Evolutionary conservation across 257 asterid species (phyloP).

Genomic region (Nicotiana obtusifolia): DNA sequence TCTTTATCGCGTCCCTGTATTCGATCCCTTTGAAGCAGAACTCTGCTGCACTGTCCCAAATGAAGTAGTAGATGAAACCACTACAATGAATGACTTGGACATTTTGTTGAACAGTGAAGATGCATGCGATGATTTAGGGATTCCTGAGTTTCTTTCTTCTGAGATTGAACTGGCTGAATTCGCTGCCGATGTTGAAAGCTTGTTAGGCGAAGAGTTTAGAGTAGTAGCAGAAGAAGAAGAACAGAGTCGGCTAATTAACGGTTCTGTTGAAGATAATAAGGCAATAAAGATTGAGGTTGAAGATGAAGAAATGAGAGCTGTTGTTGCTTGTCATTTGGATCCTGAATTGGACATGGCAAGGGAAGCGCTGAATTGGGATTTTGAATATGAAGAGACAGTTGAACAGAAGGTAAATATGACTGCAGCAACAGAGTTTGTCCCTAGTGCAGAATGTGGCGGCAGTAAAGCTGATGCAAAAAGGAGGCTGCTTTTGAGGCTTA

Average conservation of each 20-base stretch:
- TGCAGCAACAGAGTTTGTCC: not conserved
- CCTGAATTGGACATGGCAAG: slow-evolving; percentile 35
- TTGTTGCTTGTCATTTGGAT: slow-evolving; percentile 41
- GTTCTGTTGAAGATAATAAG: slow-evolving; percentile 6
- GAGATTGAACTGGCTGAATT: slow-evolving; percentile 44
- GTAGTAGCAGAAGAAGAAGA: slow-evolving; percentile 4
- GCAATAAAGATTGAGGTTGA: slow-evolving; percentile 38
- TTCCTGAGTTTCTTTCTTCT: slow-evolving; percentile 32
- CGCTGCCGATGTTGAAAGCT: slow-evolving; percentile 48
- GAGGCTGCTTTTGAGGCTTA: slow-evolving; percentile 39
- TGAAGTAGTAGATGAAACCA: slow-evolving; percentile 6
- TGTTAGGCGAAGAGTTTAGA: slow-evolving; percentile 27
- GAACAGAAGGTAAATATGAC: not conserved
- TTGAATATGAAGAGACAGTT: slow-evolving; percentile 9
- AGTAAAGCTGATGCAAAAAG: slow-evolving; percentile 21
- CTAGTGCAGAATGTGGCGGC: not conserved
- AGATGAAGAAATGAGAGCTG: slow-evolving; percentile 36
- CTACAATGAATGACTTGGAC: slow-evolving; percentile 2
- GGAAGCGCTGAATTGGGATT: slow-evolving; percentile 42
- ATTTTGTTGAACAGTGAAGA: slow-evolving; percentile 18
- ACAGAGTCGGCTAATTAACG: not conserved
- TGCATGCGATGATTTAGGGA: slow-evolving; percentile 22
- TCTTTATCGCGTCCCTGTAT: slow-evolving; percentile 51
- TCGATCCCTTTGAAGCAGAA: slow-evolving; percentile 40
- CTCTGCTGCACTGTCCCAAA: slow-evolving; percentile 11